Percentiles rank a stretch among this genome's conserved stretches.
Evolutionary conservation across 1,139 yeast genomes (phyloP).

Genomic region (Scheffersomyces illinoinensis): DNA sequence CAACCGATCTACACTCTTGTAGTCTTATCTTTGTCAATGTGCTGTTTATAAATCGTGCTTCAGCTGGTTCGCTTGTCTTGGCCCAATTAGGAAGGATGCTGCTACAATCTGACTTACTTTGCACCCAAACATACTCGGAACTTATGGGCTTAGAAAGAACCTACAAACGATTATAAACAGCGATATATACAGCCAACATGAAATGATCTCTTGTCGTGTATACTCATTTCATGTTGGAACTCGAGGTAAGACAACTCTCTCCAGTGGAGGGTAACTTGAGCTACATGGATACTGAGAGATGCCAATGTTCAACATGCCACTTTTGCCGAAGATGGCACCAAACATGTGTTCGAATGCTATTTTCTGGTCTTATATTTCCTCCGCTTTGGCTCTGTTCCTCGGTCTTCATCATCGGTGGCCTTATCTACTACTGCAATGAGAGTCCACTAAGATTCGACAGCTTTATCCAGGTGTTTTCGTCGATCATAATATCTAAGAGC

Average conservation of each 20-base stretch:
- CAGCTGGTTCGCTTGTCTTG: background rate
- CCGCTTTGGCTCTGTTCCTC: constrained; percentile 16
- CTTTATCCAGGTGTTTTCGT: constrained; percentile 8
- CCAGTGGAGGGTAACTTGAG: background rate
- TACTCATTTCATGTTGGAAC: background rate
- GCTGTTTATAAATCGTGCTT: background rate
- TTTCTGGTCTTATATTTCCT: constrained; percentile 24
- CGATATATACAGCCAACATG: background rate
- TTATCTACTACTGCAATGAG: background rate
- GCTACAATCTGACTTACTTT: background rate
- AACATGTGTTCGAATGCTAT: constrained; percentile 6
- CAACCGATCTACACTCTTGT: background rate
- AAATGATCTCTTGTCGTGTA: background rate
- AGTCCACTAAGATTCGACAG: constrained; percentile 11
- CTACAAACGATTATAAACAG: background rate
- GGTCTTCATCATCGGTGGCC: background rate
- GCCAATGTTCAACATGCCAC: constrained; percentile 20
- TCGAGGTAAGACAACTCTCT: background rate
- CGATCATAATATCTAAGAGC: background rate
- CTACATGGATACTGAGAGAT: constrained; percentile 2
- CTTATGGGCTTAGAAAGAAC: background rate
- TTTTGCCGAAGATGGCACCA: constrained; percentile 2
- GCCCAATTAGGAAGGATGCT: constrained; percentile 3
- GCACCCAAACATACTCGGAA: background rate
- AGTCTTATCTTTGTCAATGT: background rate